These are phyloP conservation scores for Naganishia sp. DNA, from an alignment of 1,284 basidiomycete genomes.

Conservation along the genomic window DNA sequence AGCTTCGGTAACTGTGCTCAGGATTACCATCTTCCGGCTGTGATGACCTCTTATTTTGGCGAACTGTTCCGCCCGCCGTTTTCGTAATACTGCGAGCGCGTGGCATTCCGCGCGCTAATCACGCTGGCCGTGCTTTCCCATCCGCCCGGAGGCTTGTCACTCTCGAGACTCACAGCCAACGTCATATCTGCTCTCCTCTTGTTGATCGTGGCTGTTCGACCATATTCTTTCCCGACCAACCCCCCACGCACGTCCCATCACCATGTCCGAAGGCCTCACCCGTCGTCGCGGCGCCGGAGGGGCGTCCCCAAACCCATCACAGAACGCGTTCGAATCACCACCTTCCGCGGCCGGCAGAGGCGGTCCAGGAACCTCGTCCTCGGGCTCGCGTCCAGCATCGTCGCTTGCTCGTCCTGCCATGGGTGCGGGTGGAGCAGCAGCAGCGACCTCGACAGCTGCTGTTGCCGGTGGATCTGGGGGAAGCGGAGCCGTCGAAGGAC, in stretches of 20 bases:
- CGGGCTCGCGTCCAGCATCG: slow-evolving; percentile 26
- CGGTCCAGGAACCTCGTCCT: slow-evolving; percentile 8
- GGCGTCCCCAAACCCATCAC: slow-evolving; percentile 37
- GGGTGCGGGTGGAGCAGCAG: slow-evolving; percentile 28
- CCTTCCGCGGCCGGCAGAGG: slow-evolving; percentile 30
- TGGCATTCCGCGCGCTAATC: too few relatives aligned
- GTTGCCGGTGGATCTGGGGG: slow-evolving; percentile 15
- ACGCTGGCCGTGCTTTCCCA: too few relatives aligned
- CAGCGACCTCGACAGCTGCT: slow-evolving; percentile 26
- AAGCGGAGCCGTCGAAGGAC: slow-evolving; percentile 71
- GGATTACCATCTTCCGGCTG: too few relatives aligned
- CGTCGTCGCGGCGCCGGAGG: slow-evolving; percentile 50
- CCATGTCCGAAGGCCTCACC: slow-evolving; percentile 53
- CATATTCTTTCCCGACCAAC: too few relatives aligned
- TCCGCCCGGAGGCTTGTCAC: too few relatives aligned
- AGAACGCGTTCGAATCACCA: slow-evolving; percentile 35
- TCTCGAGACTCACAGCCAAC: slow-evolving; percentile 1
- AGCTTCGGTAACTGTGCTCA: too few relatives aligned
- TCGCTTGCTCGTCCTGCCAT: slow-evolving; percentile 24
- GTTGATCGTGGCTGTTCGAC: neutral
- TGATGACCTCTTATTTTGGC: too few relatives aligned
- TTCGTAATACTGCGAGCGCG: too few relatives aligned
- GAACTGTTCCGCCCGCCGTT: too few relatives aligned
- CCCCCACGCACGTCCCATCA: neutral
- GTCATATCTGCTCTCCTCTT: neutral